These are phyloP conservation scores for Lactarius deliciosus DNA, from an alignment of 768 basidiomycete species.

Conservation along the genomic window DNA sequence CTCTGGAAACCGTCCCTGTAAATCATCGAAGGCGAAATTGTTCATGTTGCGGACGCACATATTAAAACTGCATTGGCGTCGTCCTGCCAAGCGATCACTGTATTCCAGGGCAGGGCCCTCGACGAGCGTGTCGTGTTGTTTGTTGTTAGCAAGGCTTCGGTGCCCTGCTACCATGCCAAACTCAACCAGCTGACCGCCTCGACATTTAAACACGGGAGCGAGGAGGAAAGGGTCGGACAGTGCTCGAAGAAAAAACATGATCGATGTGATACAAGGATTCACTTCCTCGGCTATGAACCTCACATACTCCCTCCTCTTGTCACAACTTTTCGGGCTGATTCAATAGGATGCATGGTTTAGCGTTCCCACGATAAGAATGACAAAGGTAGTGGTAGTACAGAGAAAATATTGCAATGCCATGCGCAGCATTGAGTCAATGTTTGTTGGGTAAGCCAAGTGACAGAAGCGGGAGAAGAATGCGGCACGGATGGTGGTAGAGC, in stretches of 20 bases:
- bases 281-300: not conserved
- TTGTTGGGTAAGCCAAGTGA: not conserved
- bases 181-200: not conserved
- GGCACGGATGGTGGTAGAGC: not conserved
- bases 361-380: not conserved
- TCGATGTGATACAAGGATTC: constrained; percentile 16
- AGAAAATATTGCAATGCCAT: constrained; percentile 18
- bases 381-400: no score
- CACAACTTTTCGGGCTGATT: not conserved
- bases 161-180: not conserved
- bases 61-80: constrained; percentile 43
- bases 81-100: constrained; percentile 37
- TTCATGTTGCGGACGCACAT: constrained; percentile 36
- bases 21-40: constrained; percentile 40
- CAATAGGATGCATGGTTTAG: constrained; percentile 3
- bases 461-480: not conserved
- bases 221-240: not conserved
- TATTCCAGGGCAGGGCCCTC: constrained; percentile 37
- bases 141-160: not conserved
- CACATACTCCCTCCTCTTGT: not conserved
- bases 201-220: not conserved
- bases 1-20: constrained; percentile 43
- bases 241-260: constrained; percentile 10
- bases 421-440: not conserved
- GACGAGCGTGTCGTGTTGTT: constrained; percentile 29